Evolutionary conservation across 139 green algal genomes (phyloP).

Genomic region (Chlorella sp.): DNA sequence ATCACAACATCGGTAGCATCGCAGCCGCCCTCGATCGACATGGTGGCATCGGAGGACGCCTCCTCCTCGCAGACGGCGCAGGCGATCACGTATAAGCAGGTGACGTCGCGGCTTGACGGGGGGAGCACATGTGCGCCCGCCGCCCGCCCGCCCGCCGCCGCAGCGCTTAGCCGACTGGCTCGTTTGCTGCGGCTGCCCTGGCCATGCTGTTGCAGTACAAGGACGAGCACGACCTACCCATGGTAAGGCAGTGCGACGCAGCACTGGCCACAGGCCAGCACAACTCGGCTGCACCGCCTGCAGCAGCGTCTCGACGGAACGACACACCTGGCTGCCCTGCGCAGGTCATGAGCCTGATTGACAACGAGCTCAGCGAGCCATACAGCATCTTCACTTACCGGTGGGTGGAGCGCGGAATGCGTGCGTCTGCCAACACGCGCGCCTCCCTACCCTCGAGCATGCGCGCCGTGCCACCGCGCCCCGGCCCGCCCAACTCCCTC

Average conservation of each 20-base stretch:
- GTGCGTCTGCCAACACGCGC: neutral
- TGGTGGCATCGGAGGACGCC: too few species aligned
- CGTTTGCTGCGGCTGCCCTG: too few species aligned
- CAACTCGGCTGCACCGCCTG: neutral
- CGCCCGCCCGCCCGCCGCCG: too few species aligned
- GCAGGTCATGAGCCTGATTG: conserved; percentile 89
- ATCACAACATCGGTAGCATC: too few species aligned
- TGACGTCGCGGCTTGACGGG: too few species aligned
- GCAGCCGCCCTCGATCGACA: too few species aligned
- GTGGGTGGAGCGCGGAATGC: conserved; percentile 23
- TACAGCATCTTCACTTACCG: conserved; percentile 99
- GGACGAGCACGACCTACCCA: conserved; percentile 82
- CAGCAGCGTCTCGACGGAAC: neutral
- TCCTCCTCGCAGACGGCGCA: too few species aligned
- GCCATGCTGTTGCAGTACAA: conserved; percentile 83
- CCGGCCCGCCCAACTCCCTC: neutral
- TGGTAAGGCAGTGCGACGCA: conserved; percentile 20
- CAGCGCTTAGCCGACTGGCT: too few species aligned
- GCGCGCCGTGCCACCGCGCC: neutral
- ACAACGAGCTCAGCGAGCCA: conserved; percentile 94
- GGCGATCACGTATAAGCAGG: too few species aligned
- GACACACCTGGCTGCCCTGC: neutral
- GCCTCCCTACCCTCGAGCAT: neutral
- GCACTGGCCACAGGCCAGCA: neutral
- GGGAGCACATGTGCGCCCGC: too few species aligned